A percentile compares a stretch with the other conserved stretches of the same genome.
Conservation (phyloP, 371 early-diverging fungal genomes). For the Mortierella sp. region DNA sequence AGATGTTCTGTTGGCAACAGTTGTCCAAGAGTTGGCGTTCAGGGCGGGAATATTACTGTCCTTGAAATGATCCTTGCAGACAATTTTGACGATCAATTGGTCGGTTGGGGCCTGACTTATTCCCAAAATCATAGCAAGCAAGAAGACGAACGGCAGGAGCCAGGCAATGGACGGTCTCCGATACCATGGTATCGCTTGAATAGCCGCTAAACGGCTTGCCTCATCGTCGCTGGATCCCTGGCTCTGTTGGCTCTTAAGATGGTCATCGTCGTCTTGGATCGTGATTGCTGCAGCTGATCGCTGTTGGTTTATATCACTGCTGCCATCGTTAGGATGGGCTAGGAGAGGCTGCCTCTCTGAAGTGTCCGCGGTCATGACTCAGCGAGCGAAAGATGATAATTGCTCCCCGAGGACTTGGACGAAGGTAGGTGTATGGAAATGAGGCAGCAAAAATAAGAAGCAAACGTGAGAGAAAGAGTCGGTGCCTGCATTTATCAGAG, state of each 20-base stretch:
- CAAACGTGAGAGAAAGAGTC: too few relatives aligned
- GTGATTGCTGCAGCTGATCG: not conserved
- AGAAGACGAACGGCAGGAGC: slow-evolving; percentile 32
- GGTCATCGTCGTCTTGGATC: not conserved
- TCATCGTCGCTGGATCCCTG: slow-evolving; percentile 11
- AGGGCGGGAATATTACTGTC: not conserved
- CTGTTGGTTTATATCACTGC: too few relatives aligned
- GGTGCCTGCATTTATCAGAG: too few relatives aligned
- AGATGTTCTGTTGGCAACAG: not conserved
- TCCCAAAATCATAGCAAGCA: slow-evolving; percentile 23
- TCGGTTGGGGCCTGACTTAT: slow-evolving; percentile 23
- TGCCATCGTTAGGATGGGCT: not conserved
- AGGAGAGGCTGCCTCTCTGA: slow-evolving; percentile 21
- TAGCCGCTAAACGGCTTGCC: slow-evolving; percentile 13
- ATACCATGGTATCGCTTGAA: slow-evolving; percentile 38
- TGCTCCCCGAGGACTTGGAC: too few relatives aligned
- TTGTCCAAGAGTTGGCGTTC: too few relatives aligned
- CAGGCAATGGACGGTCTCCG: slow-evolving; percentile 33
- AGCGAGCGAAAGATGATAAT: too few relatives aligned
- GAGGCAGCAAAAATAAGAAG: too few relatives aligned
- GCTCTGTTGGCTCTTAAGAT: not conserved
- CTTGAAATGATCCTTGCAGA: slow-evolving; percentile 30
- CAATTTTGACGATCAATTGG: slow-evolving; percentile 31
- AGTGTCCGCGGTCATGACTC: too few relatives aligned
- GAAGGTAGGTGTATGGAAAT: too few relatives aligned